phyloP scores from a whole-genome alignment of 306 rosid species.

The cucumber (Cucumis sativus) region Cucumber_9930_V3 NC_026655.2:18924501-18925000 shows the following conservation, averaged over 20 bases:
- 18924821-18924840: conserved; percentile 54
- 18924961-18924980: conserved; percentile 57
- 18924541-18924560: not conserved
- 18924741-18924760: conserved; percentile 34
- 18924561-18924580: not conserved
- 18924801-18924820: conserved; percentile 42
- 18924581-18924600: not conserved
- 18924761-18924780: conserved; percentile 25
- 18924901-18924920: conserved; percentile 17
- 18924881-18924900: conserved; percentile 23
- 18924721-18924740: conserved; percentile 67
- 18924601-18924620: not conserved
- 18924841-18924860: conserved; percentile 32
- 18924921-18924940: conserved; percentile 19
- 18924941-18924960: conserved; percentile 69
- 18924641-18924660: not conserved
- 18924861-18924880: conserved; percentile 33
- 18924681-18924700: conserved; percentile 13
- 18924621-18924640: not conserved
- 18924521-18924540: not conserved
- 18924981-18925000: not conserved
- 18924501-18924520: not conserved
- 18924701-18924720: conserved; percentile 42
- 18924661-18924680: not conserved
- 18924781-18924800: conserved; percentile 28